Conservation (phyloP, 2,329 filamentous ascomycete species). For the Xylaria sp. region DNA sequence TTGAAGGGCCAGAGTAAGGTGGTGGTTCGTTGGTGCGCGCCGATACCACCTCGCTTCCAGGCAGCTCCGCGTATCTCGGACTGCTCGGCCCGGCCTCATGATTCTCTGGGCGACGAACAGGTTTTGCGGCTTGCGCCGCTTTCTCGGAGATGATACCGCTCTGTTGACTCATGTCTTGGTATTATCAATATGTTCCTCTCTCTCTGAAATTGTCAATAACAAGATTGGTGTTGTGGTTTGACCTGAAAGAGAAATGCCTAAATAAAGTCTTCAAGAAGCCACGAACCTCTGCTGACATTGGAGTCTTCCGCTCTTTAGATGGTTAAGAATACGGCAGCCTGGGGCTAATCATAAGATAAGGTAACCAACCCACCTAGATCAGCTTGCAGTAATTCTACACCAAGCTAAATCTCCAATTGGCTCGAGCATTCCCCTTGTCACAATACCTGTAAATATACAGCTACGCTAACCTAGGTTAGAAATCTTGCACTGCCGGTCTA, state of each 20-base stretch:
- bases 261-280: neutral
- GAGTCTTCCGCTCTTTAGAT: constrained; percentile 8
- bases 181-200: neutral
- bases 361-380: neutral
- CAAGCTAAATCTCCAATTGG: neutral
- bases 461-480: neutral
- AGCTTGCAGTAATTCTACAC: neutral
- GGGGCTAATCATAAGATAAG: constrained; percentile 20
- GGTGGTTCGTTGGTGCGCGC: constrained; percentile 39
- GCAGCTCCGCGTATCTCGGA: constrained; percentile 13
- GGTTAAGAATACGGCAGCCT: constrained; percentile 34
- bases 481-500: neutral
- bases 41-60: constrained; percentile 20
- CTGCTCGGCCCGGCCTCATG: constrained; percentile 28
- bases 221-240: neutral
- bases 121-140: constrained; percentile 15
- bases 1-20: constrained; percentile 48
- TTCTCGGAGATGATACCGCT: constrained; percentile 29
- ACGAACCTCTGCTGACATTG: neutral
- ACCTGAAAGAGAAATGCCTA: no score
- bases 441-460: neutral
- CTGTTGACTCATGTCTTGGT: constrained; percentile 26
- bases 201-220: neutral
- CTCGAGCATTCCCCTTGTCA: neutral
- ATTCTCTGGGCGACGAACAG: constrained; percentile 22